These are phyloP conservation scores for Syncephalis fuscata DNA, from an alignment of 371 early-diverging fungal species.

Conservation along the genomic window DNA sequence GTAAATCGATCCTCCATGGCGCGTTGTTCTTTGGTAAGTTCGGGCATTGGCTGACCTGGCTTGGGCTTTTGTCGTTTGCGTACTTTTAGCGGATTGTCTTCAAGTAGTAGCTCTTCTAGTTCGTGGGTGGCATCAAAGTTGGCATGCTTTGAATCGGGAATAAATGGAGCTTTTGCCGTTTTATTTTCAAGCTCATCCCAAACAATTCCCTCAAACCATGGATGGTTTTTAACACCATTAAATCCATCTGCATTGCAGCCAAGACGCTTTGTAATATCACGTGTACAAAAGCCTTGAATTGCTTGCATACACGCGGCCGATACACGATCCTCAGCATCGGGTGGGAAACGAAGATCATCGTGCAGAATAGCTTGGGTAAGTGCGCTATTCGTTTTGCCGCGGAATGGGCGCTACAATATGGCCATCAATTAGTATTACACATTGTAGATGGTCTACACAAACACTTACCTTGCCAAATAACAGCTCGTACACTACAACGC, in stretches of 20 bases:
- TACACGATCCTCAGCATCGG: slow-evolving; percentile 20
- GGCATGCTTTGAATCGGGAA: slow-evolving; percentile 40
- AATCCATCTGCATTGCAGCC: slow-evolving; percentile 34
- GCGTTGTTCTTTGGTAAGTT: slow-evolving; percentile 24
- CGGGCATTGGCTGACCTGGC: slow-evolving; percentile 17
- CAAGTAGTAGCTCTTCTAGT: slow-evolving; percentile 82
- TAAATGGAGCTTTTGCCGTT: slow-evolving; percentile 36
- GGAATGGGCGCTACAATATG: slow-evolving; percentile 50
- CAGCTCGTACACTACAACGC: slow-evolving; percentile 67
- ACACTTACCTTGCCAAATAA: slow-evolving; percentile 40
- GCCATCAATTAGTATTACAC: neutral
- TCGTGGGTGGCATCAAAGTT: slow-evolving; percentile 95
- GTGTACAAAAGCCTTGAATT: slow-evolving; percentile 29
- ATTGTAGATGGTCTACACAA: too few relatives aligned
- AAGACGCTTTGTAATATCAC: slow-evolving; percentile 36
- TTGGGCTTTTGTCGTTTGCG: slow-evolving; percentile 26
- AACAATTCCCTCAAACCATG: slow-evolving; percentile 35
- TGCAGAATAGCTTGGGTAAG: slow-evolving; percentile 44
- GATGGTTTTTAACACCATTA: slow-evolving; percentile 31
- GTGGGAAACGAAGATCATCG: slow-evolving; percentile 38
- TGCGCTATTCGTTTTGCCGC: slow-evolving; percentile 60
- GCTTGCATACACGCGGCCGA: slow-evolving; percentile 35
- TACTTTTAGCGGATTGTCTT: slow-evolving; percentile 79
- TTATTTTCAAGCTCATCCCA: slow-evolving; percentile 38
- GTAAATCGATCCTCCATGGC: slow-evolving; percentile 43